Conservation (phyloP, 495 filamentous ascomycete species). For the Xanthoparmelia taractica region DNA sequence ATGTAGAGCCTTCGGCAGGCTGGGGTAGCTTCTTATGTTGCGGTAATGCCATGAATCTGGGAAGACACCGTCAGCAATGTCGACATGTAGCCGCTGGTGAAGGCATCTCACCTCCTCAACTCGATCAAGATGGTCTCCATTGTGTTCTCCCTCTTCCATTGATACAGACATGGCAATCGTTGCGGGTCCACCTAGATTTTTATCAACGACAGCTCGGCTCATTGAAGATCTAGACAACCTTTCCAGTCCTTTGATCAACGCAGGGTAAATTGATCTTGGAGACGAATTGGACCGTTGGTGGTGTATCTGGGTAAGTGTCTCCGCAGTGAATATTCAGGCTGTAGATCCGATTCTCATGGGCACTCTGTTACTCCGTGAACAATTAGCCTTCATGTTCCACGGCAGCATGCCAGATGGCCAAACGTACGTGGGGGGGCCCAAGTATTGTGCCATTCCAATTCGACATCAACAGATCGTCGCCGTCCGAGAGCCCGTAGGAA, state of each 20-base stretch:
- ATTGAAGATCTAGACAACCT: constrained; percentile 32
- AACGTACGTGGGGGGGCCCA: constrained; percentile 88
- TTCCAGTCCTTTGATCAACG: constrained; percentile 69
- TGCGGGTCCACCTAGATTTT: constrained; percentile 67
- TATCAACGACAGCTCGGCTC: constrained; percentile 7
- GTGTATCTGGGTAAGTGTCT: constrained; percentile 76
- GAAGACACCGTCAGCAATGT: constrained; percentile 17
- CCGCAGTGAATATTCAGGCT: constrained; percentile 96
- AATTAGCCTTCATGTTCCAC: constrained; percentile 20
- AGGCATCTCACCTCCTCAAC: constrained; percentile 57
- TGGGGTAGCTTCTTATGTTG: constrained; percentile 92
- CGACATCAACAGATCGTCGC: constrained; percentile 92
- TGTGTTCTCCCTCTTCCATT: constrained; percentile 82
- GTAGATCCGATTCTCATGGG: constrained; percentile 98
- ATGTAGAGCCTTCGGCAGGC: constrained; percentile 81
- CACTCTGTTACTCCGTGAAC: constrained; percentile 50
- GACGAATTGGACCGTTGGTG: constrained; percentile 82
- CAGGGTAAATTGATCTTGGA: constrained; percentile 93
- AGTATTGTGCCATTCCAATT: constrained; percentile 98
- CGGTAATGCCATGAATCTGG: constrained; percentile 88
- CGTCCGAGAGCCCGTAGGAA: constrained; percentile 91
- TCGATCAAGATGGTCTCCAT: constrained; percentile 94
- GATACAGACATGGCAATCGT: constrained; percentile 71
- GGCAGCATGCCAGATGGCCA: constrained; percentile 4
- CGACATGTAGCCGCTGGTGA: constrained; percentile 7